These are phyloP conservation scores for Diversispora eburnea DNA, from an alignment of 192 early-diverging fungal species.

Conservation along the genomic window DNA sequence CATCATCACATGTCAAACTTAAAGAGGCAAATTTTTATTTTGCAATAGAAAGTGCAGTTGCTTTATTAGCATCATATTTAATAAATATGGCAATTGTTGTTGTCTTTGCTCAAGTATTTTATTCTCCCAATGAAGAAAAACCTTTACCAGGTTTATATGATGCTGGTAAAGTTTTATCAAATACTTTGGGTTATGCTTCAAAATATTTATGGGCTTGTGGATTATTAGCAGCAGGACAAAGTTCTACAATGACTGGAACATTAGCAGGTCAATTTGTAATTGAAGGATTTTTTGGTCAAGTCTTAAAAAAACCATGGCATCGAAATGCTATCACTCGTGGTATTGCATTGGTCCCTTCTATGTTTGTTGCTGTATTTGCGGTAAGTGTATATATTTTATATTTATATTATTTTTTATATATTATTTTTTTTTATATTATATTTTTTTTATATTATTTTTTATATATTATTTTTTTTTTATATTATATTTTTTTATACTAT, in stretches of 20 bases:
- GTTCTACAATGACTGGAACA: slow-evolving; percentile 84
- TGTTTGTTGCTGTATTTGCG: slow-evolving; percentile 60
- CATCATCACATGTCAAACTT: slow-evolving; percentile 38
- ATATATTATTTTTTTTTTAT: neutral
- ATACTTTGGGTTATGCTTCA: slow-evolving; percentile 61
- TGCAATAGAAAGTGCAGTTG: slow-evolving; percentile 57
- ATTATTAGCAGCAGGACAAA: slow-evolving; percentile 77
- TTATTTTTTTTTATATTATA: neutral
- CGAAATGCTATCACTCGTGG: slow-evolving; percentile 58
- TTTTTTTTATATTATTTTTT: neutral
- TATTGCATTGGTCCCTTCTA: slow-evolving; percentile 61
- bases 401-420: neutral
- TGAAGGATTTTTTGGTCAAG: slow-evolving; percentile 74
- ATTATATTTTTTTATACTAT: neutral
- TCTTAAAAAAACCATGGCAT: slow-evolving; percentile 59
- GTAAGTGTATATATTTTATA: slow-evolving; percentile 11
- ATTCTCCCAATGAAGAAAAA: slow-evolving; percentile 17
- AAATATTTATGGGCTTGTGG: slow-evolving; percentile 79
- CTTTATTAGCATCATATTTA: slow-evolving; percentile 59
- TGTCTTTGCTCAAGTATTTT: slow-evolving; percentile 58
- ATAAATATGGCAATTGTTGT: slow-evolving; percentile 69
- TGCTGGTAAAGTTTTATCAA: slow-evolving; percentile 52
- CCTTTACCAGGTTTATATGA: slow-evolving; percentile 59
- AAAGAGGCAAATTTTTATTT: slow-evolving; percentile 70
- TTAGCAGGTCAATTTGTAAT: slow-evolving; percentile 89